Conservation (phyloP, 2,329 filamentous ascomycete species). For the Diplodia intermedia region DNA sequence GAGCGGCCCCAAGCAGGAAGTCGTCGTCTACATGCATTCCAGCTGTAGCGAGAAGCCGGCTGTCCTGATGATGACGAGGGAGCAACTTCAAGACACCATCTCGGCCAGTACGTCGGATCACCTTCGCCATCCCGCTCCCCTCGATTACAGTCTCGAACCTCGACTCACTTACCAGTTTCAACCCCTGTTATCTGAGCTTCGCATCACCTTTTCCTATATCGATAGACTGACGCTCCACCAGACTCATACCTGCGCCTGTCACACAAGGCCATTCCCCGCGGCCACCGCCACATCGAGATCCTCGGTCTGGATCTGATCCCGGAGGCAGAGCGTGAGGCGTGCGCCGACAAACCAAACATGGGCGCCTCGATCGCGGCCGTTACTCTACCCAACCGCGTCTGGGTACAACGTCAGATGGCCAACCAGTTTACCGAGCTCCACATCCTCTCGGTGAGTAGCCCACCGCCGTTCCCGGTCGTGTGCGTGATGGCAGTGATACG, state of each 20-base stretch:
- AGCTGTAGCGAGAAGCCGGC: not conserved
- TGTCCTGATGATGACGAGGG: conserved; percentile 21
- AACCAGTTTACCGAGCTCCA: conserved; percentile 12
- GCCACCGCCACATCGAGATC: conserved; percentile 14
- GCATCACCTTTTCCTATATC: not conserved
- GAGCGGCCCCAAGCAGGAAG: not conserved
- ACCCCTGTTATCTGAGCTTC: not conserved
- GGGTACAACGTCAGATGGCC: conserved; percentile 15
- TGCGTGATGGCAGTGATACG: not conserved
- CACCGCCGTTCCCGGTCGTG: not conserved
- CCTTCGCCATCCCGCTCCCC: not conserved
- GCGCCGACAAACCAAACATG: conserved; percentile 15
- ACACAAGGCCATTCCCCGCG: conserved; percentile 11
- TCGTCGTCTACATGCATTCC: conserved; percentile 24
- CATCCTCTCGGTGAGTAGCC: conserved; percentile 12
- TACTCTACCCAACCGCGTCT: conserved; percentile 20
- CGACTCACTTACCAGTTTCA: no score
- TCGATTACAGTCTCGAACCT: not conserved
- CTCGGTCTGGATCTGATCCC: not conserved
- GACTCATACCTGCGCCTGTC: conserved; percentile 4
- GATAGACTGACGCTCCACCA: not conserved
- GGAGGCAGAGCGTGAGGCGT: conserved; percentile 1
- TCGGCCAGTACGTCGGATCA: not conserved
- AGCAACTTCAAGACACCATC: not conserved
- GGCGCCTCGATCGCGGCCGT: conserved; percentile 5